Percentiles rank a stretch among this genome's conserved stretches.
Conservation (phyloP, 306 rosid species). For the Argentina anserina region DNA sequence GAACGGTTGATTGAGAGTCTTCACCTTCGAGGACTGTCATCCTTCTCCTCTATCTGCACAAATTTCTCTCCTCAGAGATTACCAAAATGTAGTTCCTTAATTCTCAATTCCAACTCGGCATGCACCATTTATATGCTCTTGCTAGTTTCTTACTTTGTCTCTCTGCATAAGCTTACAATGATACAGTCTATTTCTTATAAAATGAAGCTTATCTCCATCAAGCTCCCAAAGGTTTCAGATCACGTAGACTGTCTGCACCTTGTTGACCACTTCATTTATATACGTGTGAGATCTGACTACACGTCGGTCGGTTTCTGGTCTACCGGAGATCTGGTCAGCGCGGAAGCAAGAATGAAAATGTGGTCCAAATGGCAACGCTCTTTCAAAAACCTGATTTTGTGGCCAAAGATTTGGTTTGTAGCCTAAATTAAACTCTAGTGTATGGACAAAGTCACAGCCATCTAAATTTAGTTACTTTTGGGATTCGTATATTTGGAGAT, state of each 20-base stretch:
- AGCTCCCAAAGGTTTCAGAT: background rate
- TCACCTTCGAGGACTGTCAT: background rate
- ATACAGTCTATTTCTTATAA: background rate
- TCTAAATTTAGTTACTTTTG: conserved; percentile 7
- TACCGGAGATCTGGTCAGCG: background rate
- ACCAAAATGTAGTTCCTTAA: background rate
- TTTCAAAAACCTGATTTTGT: background rate
- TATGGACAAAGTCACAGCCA: conserved; percentile 4
- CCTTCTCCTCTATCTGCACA: background rate
- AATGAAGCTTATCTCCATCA: background rate
- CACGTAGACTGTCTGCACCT: background rate
- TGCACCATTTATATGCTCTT: background rate
- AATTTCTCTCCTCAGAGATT: background rate
- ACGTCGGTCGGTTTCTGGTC: background rate
- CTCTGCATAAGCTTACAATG: background rate
- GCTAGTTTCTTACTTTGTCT: background rate
- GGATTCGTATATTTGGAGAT: background rate
- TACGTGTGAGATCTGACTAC: background rate
- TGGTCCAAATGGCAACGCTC: conserved; percentile 7
- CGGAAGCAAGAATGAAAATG: background rate
- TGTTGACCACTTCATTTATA: background rate
- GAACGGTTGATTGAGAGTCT: background rate
- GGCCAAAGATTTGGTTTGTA: background rate
- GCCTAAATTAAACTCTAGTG: conserved; percentile 1
- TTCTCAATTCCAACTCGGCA: background rate